These are phyloP conservation scores for Acacia acuminata DNA, from an alignment of 306 rosid species.

Conservation along the genomic window DNA sequence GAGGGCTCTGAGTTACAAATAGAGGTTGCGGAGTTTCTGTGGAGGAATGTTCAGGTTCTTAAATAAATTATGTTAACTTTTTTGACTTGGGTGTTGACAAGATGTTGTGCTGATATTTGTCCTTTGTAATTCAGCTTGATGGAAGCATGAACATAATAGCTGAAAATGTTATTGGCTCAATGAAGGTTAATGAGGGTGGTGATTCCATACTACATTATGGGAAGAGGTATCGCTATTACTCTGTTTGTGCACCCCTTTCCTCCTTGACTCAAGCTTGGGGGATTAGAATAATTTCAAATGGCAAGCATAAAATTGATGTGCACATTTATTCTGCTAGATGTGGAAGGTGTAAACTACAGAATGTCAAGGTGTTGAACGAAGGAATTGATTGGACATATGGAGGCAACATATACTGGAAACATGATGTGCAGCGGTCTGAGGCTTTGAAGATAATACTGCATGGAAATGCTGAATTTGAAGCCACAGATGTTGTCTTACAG, in stretches of 20 bases:
- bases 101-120: conserved; percentile 40
- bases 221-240: conserved; percentile 52
- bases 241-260: not conserved
- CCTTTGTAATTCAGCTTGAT: conserved; percentile 59
- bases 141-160: conserved; percentile 80
- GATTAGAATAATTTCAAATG: conserved; percentile 24
- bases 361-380: conserved; percentile 75
- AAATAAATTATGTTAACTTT: conserved; percentile 25
- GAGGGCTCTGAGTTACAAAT: conserved; percentile 87
- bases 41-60: conserved; percentile 89
- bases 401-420: conserved; percentile 83
- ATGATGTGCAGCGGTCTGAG: conserved; percentile 68
- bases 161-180: conserved; percentile 69
- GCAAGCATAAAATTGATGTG: conserved; percentile 11
- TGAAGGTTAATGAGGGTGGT: conserved; percentile 54
- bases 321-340: conserved; percentile 58
- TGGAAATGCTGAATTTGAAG: conserved; percentile 98
- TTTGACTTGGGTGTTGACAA: conserved; percentile 25
- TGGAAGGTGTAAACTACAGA: conserved; percentile 89
- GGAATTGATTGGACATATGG: conserved; percentile 78
- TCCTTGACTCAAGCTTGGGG: not conserved
- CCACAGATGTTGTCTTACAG: conserved; percentile 75
- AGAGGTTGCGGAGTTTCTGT: conserved; percentile 86
- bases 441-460: conserved; percentile 68
- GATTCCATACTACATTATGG: conserved; percentile 78